A percentile compares a stretch with the other conserved stretches of the same genome.
These are phyloP conservation scores for Niveomyces coronatus DNA, from an alignment of 2,329 filamentous ascomycete species.

Conservation along the genomic window DNA sequence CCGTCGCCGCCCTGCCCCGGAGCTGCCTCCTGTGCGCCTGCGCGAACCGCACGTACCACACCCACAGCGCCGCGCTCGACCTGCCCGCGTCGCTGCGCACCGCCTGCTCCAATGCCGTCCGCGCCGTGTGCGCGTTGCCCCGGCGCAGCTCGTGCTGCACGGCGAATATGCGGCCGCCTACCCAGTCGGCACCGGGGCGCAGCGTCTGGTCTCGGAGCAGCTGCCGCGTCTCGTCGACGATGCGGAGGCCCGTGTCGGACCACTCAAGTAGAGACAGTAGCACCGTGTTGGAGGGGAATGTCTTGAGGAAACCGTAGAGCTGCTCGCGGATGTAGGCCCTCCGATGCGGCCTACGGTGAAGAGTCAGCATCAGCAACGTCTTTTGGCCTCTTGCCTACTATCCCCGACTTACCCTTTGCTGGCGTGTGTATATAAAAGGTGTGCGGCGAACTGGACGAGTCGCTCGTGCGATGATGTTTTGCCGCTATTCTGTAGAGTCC, in stretches of 20 bases:
- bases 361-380: too few relatives aligned
- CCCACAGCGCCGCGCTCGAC: conserved; percentile 36
- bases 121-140: conserved; percentile 39
- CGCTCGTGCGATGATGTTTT: conserved; percentile 42
- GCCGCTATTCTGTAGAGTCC: conserved; percentile 27
- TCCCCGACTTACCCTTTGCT: conserved; percentile 38
- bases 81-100: conserved; percentile 29
- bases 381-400: too few relatives aligned
- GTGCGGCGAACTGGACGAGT: conserved; percentile 57
- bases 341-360: conserved; percentile 48
- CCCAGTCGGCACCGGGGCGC: conserved; percentile 25
- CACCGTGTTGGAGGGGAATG: conserved; percentile 67
- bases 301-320: conserved; percentile 47
- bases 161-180: conserved; percentile 37
- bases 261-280: conserved; percentile 65
- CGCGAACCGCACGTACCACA: conserved; percentile 39
- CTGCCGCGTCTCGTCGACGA: conserved; percentile 67
- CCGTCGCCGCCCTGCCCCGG: conserved; percentile 24
- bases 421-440: conserved; percentile 57
- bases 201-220: conserved; percentile 47
- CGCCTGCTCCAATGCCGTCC: conserved; percentile 42
- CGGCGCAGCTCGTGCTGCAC: conserved; percentile 38
- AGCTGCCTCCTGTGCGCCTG: conserved; percentile 26
- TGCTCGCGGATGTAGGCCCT: conserved; percentile 54
- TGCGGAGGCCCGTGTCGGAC: conserved; percentile 59